phyloP scores from a whole-genome alignment of 805 yeast genomes.

The Ogataea trehalophila region DNA sequence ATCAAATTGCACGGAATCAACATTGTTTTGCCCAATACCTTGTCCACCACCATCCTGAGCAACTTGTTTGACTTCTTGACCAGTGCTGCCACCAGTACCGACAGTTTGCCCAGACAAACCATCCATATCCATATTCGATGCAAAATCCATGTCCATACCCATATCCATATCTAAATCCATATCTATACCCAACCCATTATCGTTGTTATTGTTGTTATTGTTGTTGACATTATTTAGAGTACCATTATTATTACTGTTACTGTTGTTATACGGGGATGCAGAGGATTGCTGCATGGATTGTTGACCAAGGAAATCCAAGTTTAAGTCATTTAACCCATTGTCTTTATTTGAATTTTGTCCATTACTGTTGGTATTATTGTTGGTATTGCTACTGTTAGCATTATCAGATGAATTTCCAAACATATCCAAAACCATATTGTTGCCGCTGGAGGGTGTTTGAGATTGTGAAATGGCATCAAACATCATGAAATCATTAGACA shows the following conservation, averaged over 20 bases:
- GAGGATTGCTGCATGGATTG: conserved; percentile 1
- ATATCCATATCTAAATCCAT: conserved; percentile 6
- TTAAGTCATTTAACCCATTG: conserved; percentile 17
- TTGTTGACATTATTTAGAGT: not conserved
- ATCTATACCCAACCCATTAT: not conserved
- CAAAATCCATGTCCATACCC: conserved; percentile 12
- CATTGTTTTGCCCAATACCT: conserved; percentile 6
- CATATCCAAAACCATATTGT: not conserved
- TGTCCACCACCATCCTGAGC: not conserved
- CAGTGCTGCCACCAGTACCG: not conserved
- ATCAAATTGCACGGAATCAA: conserved; percentile 1
- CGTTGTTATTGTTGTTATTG: not conserved
- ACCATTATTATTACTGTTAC: not conserved
- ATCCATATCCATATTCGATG: conserved; percentile 6
- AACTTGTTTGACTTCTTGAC: not conserved
- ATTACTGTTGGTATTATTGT: conserved; percentile 1
- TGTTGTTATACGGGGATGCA: not conserved
- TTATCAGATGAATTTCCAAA: not conserved
- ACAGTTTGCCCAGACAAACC: not conserved
- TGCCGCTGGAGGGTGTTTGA: not conserved
- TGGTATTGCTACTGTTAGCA: conserved; percentile 3
- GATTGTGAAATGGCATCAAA: conserved; percentile 9
- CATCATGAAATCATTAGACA: conserved; percentile 13
- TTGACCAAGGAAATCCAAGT: conserved; percentile 21
- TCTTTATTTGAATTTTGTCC: not conserved